Evolutionary conservation across 768 basidiomycete genomes (phyloP).

Genomic region (Cytidiella melzeri): DNA sequence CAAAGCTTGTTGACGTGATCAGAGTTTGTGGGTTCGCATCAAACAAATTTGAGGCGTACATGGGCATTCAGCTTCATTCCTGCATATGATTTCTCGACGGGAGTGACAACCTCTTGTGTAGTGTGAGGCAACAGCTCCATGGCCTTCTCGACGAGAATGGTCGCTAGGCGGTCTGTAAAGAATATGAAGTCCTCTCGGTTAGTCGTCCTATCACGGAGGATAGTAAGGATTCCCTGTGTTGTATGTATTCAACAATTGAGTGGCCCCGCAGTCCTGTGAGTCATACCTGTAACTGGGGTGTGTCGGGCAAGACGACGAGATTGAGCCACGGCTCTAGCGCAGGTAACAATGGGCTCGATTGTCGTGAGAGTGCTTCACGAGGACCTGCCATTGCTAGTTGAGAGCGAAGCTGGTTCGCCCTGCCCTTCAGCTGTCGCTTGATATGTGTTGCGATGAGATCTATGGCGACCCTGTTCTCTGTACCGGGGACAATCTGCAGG

Average conservation of each 20-base stretch:
- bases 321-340: conserved; percentile 43
- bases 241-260: neutral
- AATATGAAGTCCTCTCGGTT: conserved; percentile 86
- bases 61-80: conserved; percentile 62
- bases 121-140: conserved; percentile 76
- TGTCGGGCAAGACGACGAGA: conserved; percentile 66
- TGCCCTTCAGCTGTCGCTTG: conserved; percentile 73
- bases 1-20: no score
- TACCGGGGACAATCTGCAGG: conserved; percentile 90
- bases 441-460: conserved; percentile 92
- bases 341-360: conserved; percentile 9
- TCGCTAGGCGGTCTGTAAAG: conserved; percentile 83
- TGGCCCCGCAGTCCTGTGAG: neutral
- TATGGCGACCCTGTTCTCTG: conserved; percentile 84
- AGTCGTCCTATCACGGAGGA: conserved; percentile 68
- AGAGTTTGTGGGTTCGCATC: no score
- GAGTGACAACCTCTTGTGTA: conserved; percentile 58
- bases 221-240: conserved; percentile 81
- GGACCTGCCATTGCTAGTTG: conserved; percentile 49
- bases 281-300: conserved; percentile 71
- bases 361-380: conserved; percentile 16
- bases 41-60: no score
- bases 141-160: conserved; percentile 78
- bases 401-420: conserved; percentile 65
- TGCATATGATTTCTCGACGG: conserved; percentile 43